phyloP scores from a whole-genome alignment of 73 alveolate genomes.

The Paramecium pentaurelia region DNA sequence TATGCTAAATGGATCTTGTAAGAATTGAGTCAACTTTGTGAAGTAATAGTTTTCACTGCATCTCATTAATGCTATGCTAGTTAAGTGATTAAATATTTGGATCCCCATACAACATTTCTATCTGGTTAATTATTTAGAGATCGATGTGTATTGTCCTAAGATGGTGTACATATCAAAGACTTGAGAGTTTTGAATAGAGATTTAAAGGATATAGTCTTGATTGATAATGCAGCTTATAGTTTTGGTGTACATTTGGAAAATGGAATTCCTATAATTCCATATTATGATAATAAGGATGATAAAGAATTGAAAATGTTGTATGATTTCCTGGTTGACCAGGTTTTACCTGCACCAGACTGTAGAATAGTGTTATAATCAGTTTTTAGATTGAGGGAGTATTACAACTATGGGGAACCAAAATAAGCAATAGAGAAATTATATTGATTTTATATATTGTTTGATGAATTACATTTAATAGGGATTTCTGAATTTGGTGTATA shows the following conservation, averaged over 20 bases:
- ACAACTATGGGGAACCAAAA: not conserved
- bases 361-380: not conserved
- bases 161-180: conserved; percentile 74
- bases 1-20: conserved; percentile 47
- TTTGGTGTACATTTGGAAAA: conserved; percentile 81
- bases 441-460: not conserved
- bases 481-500: not conserved
- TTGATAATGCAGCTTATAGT: conserved; percentile 86
- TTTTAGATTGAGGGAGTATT: not conserved
- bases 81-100: conserved; percentile 61
- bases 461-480: not conserved
- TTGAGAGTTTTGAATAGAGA: conserved; percentile 67
- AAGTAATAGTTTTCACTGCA: conserved; percentile 74
- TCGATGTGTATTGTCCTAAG: conserved; percentile 65
- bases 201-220: conserved; percentile 72
- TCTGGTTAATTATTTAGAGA: conserved; percentile 67
- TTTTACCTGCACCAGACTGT: not conserved
- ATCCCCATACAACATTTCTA: conserved; percentile 64
- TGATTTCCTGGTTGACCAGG: conserved; percentile 18
- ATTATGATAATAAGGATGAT: conserved; percentile 84
- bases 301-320: conserved; percentile 63
- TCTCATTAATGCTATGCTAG: conserved; percentile 69
- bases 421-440: conserved; percentile 26
- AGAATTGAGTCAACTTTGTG: conserved; percentile 63
- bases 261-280: conserved; percentile 93